A percentile compares a stretch with the other conserved stretches of the same genome.
These are phyloP conservation scores for Asterella californica DNA, from an alignment of 225 moss, liverwort and hornwort genomes.

Conservation along the genomic window DNA sequence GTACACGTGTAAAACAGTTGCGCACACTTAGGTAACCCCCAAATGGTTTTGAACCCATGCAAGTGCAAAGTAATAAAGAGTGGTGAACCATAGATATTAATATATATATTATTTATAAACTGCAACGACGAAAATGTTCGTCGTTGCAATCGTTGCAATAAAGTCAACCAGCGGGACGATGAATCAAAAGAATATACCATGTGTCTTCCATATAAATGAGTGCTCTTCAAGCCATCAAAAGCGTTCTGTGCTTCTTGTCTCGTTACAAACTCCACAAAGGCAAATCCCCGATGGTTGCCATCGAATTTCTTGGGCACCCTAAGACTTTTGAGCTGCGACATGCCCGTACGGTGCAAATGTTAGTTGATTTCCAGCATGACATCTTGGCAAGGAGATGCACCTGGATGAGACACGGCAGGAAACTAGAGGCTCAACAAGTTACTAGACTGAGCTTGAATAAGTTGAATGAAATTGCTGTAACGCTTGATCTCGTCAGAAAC, in stretches of 20 bases:
- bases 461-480: neutral
- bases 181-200: conserved; percentile 49
- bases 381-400: neutral
- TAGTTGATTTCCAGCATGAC: neutral
- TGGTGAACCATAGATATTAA: too few species aligned
- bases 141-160: neutral
- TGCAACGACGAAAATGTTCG: neutral
- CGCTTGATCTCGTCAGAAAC: neutral
- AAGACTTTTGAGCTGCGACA: conserved; percentile 84
- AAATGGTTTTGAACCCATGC: too few species aligned
- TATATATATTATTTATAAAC: too few species aligned
- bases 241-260: conserved; percentile 91
- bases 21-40: too few species aligned
- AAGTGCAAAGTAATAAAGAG: too few species aligned
- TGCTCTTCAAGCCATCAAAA: conserved; percentile 81
- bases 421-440: neutral
- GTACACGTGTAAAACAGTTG: too few species aligned
- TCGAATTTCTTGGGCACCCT: conserved; percentile 92
- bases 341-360: neutral
- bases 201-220: conserved; percentile 95
- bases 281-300: conserved; percentile 91
- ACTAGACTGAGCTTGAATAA: neutral
- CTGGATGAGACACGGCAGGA: neutral
- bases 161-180: neutral
- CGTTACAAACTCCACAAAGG: conserved; percentile 96